Evolutionary conservation across 2,329 filamentous ascomycete genomes (phyloP), one percentile per base, ranked within the genome.

Genomic region (Coniochaeta pulveracea): DNA sequence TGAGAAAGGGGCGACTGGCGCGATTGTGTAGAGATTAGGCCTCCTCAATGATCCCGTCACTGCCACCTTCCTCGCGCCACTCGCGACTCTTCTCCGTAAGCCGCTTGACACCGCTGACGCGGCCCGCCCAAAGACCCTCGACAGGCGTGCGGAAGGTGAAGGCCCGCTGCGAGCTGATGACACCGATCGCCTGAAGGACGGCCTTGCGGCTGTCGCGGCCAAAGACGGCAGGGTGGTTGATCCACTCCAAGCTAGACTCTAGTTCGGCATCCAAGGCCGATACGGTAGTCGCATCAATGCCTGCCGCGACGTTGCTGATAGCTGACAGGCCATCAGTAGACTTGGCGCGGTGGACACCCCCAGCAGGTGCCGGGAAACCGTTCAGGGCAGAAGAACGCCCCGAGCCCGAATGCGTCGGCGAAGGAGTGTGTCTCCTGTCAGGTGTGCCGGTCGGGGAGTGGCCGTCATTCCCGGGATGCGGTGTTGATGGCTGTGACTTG

Each of bases 191-290:
- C 56, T 98, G 91, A 16, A 98, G 67, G 3, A 98, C 88, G 4
- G 89, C 85, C 63, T 98, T 98, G 48, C 91, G 79, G 37, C 84
- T 91, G 54, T 98, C 91, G 23, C 91, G 77, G 7, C 83, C 80
- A 52, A 98, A 98, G 3, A 96, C 85, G 2, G 88, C 88, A 2
- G 91, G 91, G 50, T 98, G 91, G 51, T 82, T 86, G 56, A 98
- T 96, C 91, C 91, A 98, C 58, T 98, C 91, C 11, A 98, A 64
- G 33, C 83, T 85, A 21, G 83, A 75, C 53, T 94, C 85, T 21
- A 98, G 72, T 55, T 98, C 91, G 1, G 83, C 75, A 53, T 98
- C 91, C 12, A 98, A 74, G 3, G 91, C 88, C 16, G 76, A 67
- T 47, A 96, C 89, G 0, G 84, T 91, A 22, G 67, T 68, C 5